Conservation (phyloP, 2,329 filamentous ascomycete species). For the Epichloe sp. region DNA sequence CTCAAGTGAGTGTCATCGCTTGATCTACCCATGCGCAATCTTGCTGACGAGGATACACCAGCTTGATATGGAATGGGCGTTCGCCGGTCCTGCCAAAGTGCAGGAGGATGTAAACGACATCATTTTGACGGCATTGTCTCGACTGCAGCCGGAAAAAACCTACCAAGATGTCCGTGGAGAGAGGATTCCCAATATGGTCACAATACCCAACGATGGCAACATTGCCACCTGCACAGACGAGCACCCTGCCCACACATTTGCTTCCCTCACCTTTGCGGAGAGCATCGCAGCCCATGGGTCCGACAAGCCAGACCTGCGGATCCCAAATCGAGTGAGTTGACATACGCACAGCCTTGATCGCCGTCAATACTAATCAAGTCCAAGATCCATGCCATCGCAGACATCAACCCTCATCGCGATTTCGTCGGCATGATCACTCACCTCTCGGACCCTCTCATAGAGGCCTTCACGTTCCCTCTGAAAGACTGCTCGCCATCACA, state of each 20-base stretch:
- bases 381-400: slow-evolving; percentile 52
- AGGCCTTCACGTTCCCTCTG: slow-evolving; percentile 57
- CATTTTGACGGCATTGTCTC: slow-evolving; percentile 16
- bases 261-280: slow-evolving; percentile 23
- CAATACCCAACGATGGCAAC: slow-evolving; percentile 10
- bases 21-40: not conserved
- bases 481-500: slow-evolving; percentile 35
- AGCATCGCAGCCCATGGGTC: slow-evolving; percentile 69
- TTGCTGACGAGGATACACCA: slow-evolving; percentile 20
- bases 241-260: slow-evolving; percentile 19
- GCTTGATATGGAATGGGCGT: slow-evolving; percentile 90
- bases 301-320: slow-evolving; percentile 84
- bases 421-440: slow-evolving; percentile 65
- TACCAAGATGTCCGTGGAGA: slow-evolving; percentile 49
- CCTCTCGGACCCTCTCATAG: slow-evolving; percentile 55
- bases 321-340: slow-evolving; percentile 46
- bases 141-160: slow-evolving; percentile 23
- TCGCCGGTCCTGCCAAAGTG: slow-evolving; percentile 42
- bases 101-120: slow-evolving; percentile 23
- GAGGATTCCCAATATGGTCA: slow-evolving; percentile 19
- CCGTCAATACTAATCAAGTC: slow-evolving; percentile 3
- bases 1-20: slow-evolving; percentile 45
- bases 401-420: slow-evolving; percentile 41
- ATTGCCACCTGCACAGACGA: slow-evolving; percentile 7
- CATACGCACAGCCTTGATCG: not conserved